Base-by-base conservation (phyloP, 2,329 filamentous ascomycete genomes). In the Phyllosticta citriasiana region DNA sequence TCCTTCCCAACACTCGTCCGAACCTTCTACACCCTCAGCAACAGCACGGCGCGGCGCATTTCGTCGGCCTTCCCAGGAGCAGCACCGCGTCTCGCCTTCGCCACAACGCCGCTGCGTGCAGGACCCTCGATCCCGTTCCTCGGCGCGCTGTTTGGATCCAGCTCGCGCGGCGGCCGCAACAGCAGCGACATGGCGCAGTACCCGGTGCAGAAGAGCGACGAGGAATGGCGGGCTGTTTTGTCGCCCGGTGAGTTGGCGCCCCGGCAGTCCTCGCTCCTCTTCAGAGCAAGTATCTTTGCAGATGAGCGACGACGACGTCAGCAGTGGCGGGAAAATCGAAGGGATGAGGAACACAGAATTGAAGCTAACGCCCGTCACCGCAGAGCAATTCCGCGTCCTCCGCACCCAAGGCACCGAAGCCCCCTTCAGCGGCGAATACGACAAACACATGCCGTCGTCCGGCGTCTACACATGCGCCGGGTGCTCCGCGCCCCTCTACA, bases 331-430 rank as follows among this genome's bases (percentile, higher is more conserved):
- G 10, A 33, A 33, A 33, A 33, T 12, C 2, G 7, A 33, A 33
- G 10, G 30, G 24, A 65, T 35, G 19, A n/a, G 3, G n/a, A 22
- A 26, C 10, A 14, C 2, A 40, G 3, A 40, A 40, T 8, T 5
- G 33, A 35, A 40, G 33, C 33, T 12, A 40, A 16, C 33, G 8
- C 19, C 22, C 9, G 24, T 10, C 30, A 6, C 5, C 56, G 2
- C 25, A 19, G 8, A 97, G 70, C 94, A 99, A 82, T 99, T 97
- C 80, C 89, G 90, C 66, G 83, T 99, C 71, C 85, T 99, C 60
- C 88, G 94, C 65, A 79, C 95, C 73, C 93, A 97, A 74, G 94
- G 92, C 68, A 99, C 94, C 54, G 95, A 99, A 73, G 76, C 84
- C 2, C 84, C 93, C 16, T 86, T 84, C 67, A 86, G 87, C 5